Base-by-base conservation (phyloP, 2,329 filamentous ascomycete genomes). In the Cladobotryum protrusum region DNA sequence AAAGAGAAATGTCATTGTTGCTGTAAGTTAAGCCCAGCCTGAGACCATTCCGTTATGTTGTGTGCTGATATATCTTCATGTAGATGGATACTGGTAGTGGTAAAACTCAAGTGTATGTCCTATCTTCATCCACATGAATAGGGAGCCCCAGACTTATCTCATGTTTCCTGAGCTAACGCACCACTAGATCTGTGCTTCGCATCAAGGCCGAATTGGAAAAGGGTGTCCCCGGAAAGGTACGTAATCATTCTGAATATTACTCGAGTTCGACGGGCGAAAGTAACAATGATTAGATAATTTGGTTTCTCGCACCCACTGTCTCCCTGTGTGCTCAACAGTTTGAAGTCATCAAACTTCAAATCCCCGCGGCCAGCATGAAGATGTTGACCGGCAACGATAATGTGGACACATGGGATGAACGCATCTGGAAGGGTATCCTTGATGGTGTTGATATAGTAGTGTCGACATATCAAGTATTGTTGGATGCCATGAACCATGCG, bases 21-120 rank as follows among this genome's bases (percentile, higher is more conserved):
- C 81, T 20, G 85, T 88, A 70, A 54, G 74, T 66, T 33, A 19
- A 19, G n/a, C n/a, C 14, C 29, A 29, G 9, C 5, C 42, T 18
- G 13, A 18, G 18, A 8, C n/a, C 4, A 40, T 14, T 9, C 32
- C 34, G 4, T 7, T n/a, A 15, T 37, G 19, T 36, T 7, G 17
- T 9, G 34, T 17, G 44, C 18, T 34, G 29, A 49, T 4, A 51
- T 33, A 33, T 33, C 51, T 12, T 36, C 20, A 29, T n/a, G n/a
- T 53, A 86, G 85, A 90, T 90, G 86, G 86, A 87, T 54, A 91
- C 87, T 0, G 87, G 87, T 1, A 88, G 80, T 55, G 87, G 87
- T 2, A 91, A 91, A 64, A 90, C 87, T 3, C 82, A 86, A 56
- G 79, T 90, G 85, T 88, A 76, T 67, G 77, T 67, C 14, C 43